Base-by-base conservation (phyloP, 2,329 filamentous ascomycete genomes). In the Trichophyton rubrum region DNA sequence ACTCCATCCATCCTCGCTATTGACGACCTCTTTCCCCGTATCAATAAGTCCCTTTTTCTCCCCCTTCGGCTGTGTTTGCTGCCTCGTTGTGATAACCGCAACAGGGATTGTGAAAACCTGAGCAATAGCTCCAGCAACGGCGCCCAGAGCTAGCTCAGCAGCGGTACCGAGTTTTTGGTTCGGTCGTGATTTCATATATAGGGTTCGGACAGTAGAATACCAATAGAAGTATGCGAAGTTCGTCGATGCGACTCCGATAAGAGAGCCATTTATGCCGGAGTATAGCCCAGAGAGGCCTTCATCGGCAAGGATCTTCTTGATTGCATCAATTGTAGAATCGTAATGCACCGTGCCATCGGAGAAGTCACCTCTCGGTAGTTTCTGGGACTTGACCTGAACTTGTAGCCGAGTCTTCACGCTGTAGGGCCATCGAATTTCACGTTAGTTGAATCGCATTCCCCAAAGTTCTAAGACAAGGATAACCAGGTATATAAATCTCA, bases 141-240 rank as follows among this genome's bases (percentile, higher is more conserved):
- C 93, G 53, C 93, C 93, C 9, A 99, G 80, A 1, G 85, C 82
- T 61, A 99, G 80, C 75, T 99, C 93, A 51, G 87, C 80, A 3
- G 87, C 82, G 0, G 91, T 97, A 20, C 88, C 86, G 1, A 90
- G 89, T 27, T 86, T 71, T 63, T 80, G 73, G 45, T 82, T 77
- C 66, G 82, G 82, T 66, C 76, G 77, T 24, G 79, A 80, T 17
- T 77, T 75, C 66, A 89, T 75, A 73, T 97, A 97, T 20, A 96
- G 74, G 15, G 84, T 84, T 64, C 93, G 85, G 35, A 96, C 89
- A 30, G 93, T 77, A 3, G 90, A 92, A 73, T 97, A 97, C 91
- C 92, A 97, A 78, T 99, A 99, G 73, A 99, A 99, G 77, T 99
- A 99, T 68, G 93, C 93, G 72, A 99, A 99, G 75, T 99, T 99